Conservation (phyloP, 495 filamentous ascomycete genomes). For the Hyaloscypha hepaticicola region DNA sequence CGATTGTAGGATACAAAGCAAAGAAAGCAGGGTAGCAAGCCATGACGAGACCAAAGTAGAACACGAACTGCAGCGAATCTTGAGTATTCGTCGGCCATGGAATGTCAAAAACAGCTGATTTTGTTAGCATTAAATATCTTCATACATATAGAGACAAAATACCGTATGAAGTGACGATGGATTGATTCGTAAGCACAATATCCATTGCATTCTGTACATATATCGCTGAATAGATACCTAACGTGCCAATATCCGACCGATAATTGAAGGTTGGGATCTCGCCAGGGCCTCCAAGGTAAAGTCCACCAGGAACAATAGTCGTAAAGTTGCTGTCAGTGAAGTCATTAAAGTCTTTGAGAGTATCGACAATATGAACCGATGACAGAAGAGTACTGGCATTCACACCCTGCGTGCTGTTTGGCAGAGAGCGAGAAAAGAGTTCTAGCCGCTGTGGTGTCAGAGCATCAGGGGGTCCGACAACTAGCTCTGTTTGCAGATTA, state of each 20-base stretch:
- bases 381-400: slow-evolving; percentile 22
- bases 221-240: slow-evolving; percentile 51
- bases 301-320: slow-evolving; percentile 69
- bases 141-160: slow-evolving; percentile 52
- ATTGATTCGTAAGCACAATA: slow-evolving; percentile 58
- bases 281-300: slow-evolving; percentile 57
- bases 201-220: slow-evolving; percentile 69
- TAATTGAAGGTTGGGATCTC: slow-evolving; percentile 61
- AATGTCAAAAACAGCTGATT: slow-evolving; percentile 59
- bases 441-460: slow-evolving; percentile 41
- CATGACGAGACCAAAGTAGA: slow-evolving; percentile 77
- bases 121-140: neutral
- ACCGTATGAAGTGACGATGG: slow-evolving; percentile 62
- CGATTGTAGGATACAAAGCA: slow-evolving; percentile 76
- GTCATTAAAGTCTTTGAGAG: slow-evolving; percentile 61
- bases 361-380: slow-evolving; percentile 53
- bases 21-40: slow-evolving; percentile 78
- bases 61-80: slow-evolving; percentile 63
- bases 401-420: slow-evolving; percentile 27
- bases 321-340: slow-evolving; percentile 56
- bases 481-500: slow-evolving; percentile 44
- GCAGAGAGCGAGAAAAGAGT: slow-evolving; percentile 40
- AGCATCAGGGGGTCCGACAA: slow-evolving; percentile 57
- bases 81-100: slow-evolving; percentile 60
- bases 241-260: slow-evolving; percentile 37